Evolutionary conservation across 2,329 filamentous ascomycete species (phyloP).

Genomic region (Lasiodiplodia gonubiensis): DNA sequence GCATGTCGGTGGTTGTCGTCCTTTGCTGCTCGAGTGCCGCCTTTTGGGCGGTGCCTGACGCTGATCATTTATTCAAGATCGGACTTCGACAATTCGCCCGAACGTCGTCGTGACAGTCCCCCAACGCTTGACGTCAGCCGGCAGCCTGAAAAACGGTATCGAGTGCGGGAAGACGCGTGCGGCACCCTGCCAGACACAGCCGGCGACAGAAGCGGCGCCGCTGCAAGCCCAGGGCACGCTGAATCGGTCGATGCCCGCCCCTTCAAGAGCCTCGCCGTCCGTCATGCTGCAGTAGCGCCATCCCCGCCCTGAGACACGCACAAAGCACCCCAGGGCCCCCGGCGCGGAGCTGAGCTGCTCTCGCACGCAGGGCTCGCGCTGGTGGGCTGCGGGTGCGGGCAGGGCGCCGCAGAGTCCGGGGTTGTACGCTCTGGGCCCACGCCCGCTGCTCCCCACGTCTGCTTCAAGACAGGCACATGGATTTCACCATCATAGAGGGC

Average conservation of each 20-base stretch:
- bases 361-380: background rate
- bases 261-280: conserved; percentile 4
- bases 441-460: background rate
- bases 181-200: conserved; percentile 20
- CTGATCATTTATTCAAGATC: conserved; percentile 26
- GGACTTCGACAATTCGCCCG: conserved; percentile 14
- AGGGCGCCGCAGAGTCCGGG: background rate
- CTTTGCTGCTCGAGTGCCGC: conserved; percentile 12
- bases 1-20: conserved; percentile 26
- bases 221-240: background rate
- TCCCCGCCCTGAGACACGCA: background rate
- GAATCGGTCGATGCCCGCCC: conserved; percentile 22
- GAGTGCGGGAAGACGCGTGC: conserved; percentile 27
- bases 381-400: background rate
- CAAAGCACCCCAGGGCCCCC: background rate
- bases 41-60: conserved; percentile 27
- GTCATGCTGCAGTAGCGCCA: conserved; percentile 22
- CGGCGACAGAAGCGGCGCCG: conserved; percentile 13
- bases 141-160: conserved; percentile 27
- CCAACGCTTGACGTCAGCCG: conserved; percentile 29
- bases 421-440: background rate
- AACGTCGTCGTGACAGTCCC: conserved; percentile 18
- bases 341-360: background rate
- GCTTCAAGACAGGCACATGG: conserved; percentile 10
- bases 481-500: conserved; percentile 8